These are phyloP conservation scores for Cladosporium sp. DNA, from an alignment of 2,329 filamentous ascomycete genomes.

Conservation along the genomic window DNA sequence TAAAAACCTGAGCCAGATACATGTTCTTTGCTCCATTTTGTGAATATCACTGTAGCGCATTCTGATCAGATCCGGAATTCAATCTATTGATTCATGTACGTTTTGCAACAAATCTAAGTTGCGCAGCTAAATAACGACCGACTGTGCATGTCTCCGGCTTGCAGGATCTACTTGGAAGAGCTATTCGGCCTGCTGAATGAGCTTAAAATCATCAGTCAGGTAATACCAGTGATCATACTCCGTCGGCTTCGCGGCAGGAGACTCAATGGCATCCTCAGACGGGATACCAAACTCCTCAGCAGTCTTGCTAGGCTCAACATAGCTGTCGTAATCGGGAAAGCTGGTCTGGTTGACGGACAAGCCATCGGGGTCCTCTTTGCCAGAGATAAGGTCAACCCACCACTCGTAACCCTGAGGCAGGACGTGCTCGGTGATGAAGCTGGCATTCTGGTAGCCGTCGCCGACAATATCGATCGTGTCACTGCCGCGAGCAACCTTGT, in stretches of 20 bases:
- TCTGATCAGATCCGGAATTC: no score
- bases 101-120: no score
- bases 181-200: constrained; percentile 16
- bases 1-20: no score
- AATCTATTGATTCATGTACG: no score
- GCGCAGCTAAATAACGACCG: no score
- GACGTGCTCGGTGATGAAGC: constrained; percentile 94
- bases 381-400: constrained; percentile 92
- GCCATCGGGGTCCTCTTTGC: constrained; percentile 51
- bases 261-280: background rate
- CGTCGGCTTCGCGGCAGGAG: constrained; percentile 8
- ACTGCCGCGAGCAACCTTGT: constrained; percentile 99
- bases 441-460: constrained; percentile 99
- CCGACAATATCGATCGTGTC: constrained; percentile 99
- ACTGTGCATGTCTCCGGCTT: no score
- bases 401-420: constrained; percentile 93
- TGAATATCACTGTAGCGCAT: no score
- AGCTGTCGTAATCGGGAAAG: constrained; percentile 5
- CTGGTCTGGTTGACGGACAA: constrained; percentile 34
- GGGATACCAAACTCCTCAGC: constrained; percentile 11
- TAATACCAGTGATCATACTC: constrained; percentile 14
- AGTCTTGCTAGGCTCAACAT: constrained; percentile 8
- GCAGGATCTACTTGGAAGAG: background rate
- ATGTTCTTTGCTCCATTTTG: no score
- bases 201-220: constrained; percentile 2